Percentiles rank a stretch among this genome's conserved stretches.
Evolutionary conservation across 352 stramenopile species (phyloP).

Genomic region (Pythium pectinolyticum): DNA sequence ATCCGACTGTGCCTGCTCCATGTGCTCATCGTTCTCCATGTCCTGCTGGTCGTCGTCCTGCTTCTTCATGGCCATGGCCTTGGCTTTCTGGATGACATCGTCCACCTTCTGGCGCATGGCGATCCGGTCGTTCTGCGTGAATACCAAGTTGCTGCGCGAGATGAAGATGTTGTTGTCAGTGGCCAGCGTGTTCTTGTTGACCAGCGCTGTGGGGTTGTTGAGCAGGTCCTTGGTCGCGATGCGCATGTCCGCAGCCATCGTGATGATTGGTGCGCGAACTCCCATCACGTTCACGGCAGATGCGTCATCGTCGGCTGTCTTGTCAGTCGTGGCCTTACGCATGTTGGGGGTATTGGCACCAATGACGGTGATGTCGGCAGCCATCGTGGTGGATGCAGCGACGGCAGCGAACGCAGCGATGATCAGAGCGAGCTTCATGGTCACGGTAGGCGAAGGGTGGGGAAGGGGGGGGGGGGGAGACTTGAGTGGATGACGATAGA

Average conservation of each 20-base stretch:
- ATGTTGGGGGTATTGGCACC: slow-evolving; percentile 2
- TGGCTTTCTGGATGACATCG: not conserved
- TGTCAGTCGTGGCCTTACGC: not conserved
- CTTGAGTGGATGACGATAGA: slow-evolving; percentile 5
- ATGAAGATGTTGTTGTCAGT: slow-evolving; percentile 42
- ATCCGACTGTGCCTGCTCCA: slow-evolving; percentile 12
- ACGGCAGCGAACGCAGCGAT: slow-evolving; percentile 10
- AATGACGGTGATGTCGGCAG: slow-evolving; percentile 18
- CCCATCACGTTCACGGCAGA: slow-evolving; percentile 10
- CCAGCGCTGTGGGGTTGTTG: slow-evolving; percentile 30
- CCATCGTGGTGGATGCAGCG: not conserved
- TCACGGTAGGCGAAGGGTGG: not conserved
- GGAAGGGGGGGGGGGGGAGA: not conserved
- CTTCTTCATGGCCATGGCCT: not conserved
- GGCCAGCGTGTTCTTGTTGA: slow-evolving; percentile 48
- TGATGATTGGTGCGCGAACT: not conserved
- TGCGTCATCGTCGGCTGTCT: slow-evolving; percentile 3
- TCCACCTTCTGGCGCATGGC: slow-evolving; percentile 27
- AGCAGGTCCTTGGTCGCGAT: slow-evolving; percentile 27
- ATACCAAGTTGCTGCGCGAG: slow-evolving; percentile 34
- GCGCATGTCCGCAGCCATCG: not conserved
- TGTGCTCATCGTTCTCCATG: too few relatives aligned
- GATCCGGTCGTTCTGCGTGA: slow-evolving; percentile 37
- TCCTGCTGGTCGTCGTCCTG: not conserved
- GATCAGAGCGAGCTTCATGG: slow-evolving; percentile 22